Evolutionary conservation across 768 basidiomycete species (phyloP).

Genomic region (Kwoniella heveanensis): DNA sequence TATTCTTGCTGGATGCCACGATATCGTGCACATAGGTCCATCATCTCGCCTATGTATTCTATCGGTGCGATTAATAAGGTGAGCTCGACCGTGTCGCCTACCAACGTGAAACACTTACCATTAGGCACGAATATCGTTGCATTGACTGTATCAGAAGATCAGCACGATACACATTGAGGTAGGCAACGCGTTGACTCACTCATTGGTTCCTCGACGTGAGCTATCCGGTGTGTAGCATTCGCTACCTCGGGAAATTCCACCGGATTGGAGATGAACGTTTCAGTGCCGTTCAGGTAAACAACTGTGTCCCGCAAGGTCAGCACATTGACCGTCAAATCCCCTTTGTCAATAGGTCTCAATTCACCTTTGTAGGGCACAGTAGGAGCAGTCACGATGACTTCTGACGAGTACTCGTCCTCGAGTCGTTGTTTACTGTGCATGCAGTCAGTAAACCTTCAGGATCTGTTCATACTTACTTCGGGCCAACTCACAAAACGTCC

Average conservation of each 20-base stretch:
- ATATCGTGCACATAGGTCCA: slow-evolving; percentile 85
- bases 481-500: slow-evolving; percentile 57
- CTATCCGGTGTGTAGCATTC: slow-evolving; percentile 63
- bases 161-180: not conserved
- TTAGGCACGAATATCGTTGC: slow-evolving; percentile 93
- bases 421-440: slow-evolving; percentile 77
- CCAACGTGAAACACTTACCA: no score
- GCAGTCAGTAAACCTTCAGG: slow-evolving; percentile 71
- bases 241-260: slow-evolving; percentile 87
- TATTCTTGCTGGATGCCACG: slow-evolving; percentile 82
- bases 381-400: slow-evolving; percentile 91
- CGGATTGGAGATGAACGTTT: slow-evolving; percentile 78
- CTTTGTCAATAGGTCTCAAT: slow-evolving; percentile 8
- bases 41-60: slow-evolving; percentile 95
- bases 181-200: slow-evolving; percentile 28
- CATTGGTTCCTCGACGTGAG: slow-evolving; percentile 84
- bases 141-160: slow-evolving; percentile 61
- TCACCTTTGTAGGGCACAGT: slow-evolving; percentile 89
- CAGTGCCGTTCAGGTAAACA: slow-evolving; percentile 67
- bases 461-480: not conserved
- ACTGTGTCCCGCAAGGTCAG: slow-evolving; percentile 60
- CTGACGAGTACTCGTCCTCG: slow-evolving; percentile 94
- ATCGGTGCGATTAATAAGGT: not conserved
- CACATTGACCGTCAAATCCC: not conserved
- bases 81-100: no score